Conservation (phyloP, 164 flowering plant species). For the Macadamia tetraphylla region DNA sequence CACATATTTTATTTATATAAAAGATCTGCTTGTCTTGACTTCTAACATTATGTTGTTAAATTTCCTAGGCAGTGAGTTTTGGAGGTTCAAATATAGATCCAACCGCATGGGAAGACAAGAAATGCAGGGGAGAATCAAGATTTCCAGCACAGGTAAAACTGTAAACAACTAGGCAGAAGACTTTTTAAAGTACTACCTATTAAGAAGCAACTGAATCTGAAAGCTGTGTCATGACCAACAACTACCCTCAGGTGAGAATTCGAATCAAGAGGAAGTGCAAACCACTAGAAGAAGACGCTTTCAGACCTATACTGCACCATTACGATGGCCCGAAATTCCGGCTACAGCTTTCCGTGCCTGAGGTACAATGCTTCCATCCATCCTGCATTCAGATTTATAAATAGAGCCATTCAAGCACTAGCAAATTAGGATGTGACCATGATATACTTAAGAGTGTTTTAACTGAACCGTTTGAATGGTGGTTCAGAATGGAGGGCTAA, state of each 20-base stretch:
- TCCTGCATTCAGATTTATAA: too few relatives aligned
- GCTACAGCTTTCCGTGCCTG: conserved; percentile 12
- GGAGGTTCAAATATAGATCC: conserved; percentile 3
- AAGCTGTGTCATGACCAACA: too few relatives aligned
- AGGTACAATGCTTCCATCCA: background rate
- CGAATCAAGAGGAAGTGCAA: conserved; percentile 7
- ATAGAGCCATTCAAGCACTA: too few relatives aligned
- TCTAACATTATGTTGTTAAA: background rate
- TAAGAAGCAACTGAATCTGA: background rate
- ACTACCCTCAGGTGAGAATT: conserved; percentile 8
- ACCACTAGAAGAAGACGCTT: conserved; percentile 13
- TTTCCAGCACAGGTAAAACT: background rate
- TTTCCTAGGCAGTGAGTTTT: background rate
- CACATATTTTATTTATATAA: too few relatives aligned
- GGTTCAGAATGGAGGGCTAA: too few relatives aligned
- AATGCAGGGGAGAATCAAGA: background rate
- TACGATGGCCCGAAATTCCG: conserved; percentile 10
- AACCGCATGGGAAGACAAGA: conserved; percentile 3
- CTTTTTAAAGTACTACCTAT: too few relatives aligned
- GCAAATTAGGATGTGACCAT: too few relatives aligned
- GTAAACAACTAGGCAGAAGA: too few relatives aligned
- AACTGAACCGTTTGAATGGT: too few relatives aligned
- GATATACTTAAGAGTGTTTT: too few relatives aligned
- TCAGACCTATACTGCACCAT: conserved; percentile 8
- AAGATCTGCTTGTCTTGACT: too few relatives aligned